Evolutionary conservation across 2,329 filamentous ascomycete genomes (phyloP), one percentile per base, ranked within the genome.

Genomic region (Claviceps monticola): DNA sequence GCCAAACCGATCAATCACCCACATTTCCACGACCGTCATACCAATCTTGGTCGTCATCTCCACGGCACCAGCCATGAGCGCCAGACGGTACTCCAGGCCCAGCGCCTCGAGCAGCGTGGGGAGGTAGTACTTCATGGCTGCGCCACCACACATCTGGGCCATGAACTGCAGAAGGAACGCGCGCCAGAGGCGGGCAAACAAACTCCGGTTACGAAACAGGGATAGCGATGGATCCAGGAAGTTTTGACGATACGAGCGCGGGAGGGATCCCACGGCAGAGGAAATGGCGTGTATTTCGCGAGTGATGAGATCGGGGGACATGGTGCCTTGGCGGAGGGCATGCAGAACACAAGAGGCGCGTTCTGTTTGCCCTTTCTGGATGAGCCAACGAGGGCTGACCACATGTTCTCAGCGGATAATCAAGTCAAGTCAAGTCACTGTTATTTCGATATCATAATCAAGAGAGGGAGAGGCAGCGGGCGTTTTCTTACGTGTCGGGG

Each of bases 121-220:
- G 0, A 80, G 68, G 56, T 80, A 80, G 57, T 80, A 80, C 57
- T 80, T 80, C 68, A 80, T 79, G 2, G 75, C 76, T 0, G 76
- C 75, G 14, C 76, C 75, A 19, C 78, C 77, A 56, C 75, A 79
- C 73, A 80, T 76, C 56, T 79, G 75, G 0, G 75, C 74, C 73
- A 80, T 75, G 61, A 80, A 80, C 59, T 80, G 76, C 5, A 80
- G 66, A 1, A 79, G 63, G 0, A 74, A 70, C 1, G 76, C 75
- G 17, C 77, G 70, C 78, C 78, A 80, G 14, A 81, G 65, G 0
- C 78, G 69, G 14, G 71, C 67, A 58, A 74, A 74, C 1, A 80
- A 64, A 13, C 68, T 63, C 14, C 64, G 61, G 34, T 78, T 65
- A 4, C 66, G 69, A 60, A 80, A 76, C 1, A 80, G 67, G 7